Conservation (phyloP, 2,329 filamentous ascomycete species). For the Hypoxylon sp. region DNA sequence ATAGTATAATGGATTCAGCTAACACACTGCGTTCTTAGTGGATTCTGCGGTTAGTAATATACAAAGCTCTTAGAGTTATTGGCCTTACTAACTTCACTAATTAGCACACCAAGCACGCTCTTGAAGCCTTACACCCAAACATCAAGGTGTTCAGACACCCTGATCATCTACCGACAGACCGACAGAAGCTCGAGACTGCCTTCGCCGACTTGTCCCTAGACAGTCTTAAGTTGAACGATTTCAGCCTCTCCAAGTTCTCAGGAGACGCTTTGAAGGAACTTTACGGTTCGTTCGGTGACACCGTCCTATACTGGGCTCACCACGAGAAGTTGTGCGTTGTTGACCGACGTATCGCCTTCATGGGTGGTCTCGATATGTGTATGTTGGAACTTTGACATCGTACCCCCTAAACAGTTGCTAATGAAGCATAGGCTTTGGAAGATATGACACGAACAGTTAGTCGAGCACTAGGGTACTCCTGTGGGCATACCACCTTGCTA, state of each 20-base stretch:
- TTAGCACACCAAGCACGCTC: slow-evolving; percentile 82
- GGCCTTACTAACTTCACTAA: slow-evolving; percentile 45
- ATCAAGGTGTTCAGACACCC: slow-evolving; percentile 92
- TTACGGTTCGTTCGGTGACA: slow-evolving; percentile 85
- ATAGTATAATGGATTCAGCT: slow-evolving; percentile 15
- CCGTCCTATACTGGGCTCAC: slow-evolving; percentile 92
- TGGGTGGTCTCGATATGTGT: slow-evolving; percentile 91
- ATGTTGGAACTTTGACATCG: slow-evolving; percentile 46
- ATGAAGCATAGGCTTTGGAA: slow-evolving; percentile 74
- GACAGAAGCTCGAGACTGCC: slow-evolving; percentile 77
- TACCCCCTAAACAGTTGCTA: slow-evolving; percentile 39
- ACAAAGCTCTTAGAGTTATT: slow-evolving; percentile 29
- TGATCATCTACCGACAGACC: slow-evolving; percentile 81
- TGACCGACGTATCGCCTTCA: slow-evolving; percentile 85
- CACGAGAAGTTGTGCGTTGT: slow-evolving; percentile 92
- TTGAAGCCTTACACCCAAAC: slow-evolving; percentile 85
- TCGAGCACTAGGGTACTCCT: slow-evolving; percentile 14
- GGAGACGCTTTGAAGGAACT: slow-evolving; percentile 81
- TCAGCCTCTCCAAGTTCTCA: slow-evolving; percentile 75
- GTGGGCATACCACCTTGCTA: slow-evolving; percentile 30
- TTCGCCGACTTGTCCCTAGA: slow-evolving; percentile 63
- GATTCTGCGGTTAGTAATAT: slow-evolving; percentile 62
- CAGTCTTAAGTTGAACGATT: slow-evolving; percentile 56
- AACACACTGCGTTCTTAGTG: slow-evolving; percentile 48
- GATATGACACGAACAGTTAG: slow-evolving; percentile 86